Conservation (phyloP, 371 early-diverging fungal species). For the Lichtheimia corymbifera region DNA sequence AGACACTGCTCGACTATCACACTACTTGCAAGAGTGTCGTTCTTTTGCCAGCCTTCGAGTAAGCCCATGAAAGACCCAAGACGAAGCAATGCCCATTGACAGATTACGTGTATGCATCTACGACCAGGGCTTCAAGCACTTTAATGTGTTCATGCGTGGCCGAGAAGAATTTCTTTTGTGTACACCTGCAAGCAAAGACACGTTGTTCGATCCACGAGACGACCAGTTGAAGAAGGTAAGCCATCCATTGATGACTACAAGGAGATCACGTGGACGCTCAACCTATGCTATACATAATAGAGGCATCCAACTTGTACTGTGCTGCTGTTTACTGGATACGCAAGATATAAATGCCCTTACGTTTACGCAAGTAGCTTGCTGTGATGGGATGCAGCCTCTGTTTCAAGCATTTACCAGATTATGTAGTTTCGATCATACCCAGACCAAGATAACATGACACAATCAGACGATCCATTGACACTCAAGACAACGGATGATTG, state of each 20-base stretch:
- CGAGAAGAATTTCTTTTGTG: conserved; percentile 74
- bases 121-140: conserved; percentile 71
- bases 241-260: neutral
- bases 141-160: conserved; percentile 73
- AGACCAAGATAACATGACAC: neutral
- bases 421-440: conserved; percentile 2
- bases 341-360: conserved; percentile 79
- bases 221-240: conserved; percentile 49
- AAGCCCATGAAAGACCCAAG: neutral
- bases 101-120: neutral
- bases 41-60: conserved; percentile 22
- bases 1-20: conserved; percentile 2
- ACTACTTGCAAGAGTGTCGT: conserved; percentile 65
- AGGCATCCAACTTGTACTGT: conserved; percentile 37
- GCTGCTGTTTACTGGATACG: conserved; percentile 77
- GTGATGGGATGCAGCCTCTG: neutral
- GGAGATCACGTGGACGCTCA: conserved; percentile 9
- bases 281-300: neutral
- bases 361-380: conserved; percentile 63
- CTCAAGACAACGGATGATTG: conserved; percentile 4
- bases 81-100: neutral
- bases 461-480: neutral
- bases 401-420: neutral
- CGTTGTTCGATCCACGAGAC: conserved; percentile 46
- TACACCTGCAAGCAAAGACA: conserved; percentile 22